Evolutionary conservation across 1,284 basidiomycete species (phyloP), one percentile per base, ranked within the genome.

Genomic region (Phylloboletellus chloephorus): DNA sequence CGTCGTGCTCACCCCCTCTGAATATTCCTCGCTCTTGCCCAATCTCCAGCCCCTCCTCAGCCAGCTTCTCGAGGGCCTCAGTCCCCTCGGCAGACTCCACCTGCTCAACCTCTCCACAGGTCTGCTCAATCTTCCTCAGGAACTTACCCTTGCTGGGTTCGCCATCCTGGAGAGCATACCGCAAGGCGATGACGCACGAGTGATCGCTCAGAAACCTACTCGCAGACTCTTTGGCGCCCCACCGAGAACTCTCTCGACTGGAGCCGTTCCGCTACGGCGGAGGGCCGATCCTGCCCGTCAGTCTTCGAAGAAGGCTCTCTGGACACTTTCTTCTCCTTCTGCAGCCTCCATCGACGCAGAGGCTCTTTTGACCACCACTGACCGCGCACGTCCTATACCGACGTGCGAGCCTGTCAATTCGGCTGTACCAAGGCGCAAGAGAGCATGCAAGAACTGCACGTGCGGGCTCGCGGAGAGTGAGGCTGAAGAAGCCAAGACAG

Each of bases 381-480:
- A 91, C 57, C 79, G 79, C 41, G 71, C 71, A 38, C 77, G 84
- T 5, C 86, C 87, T 0, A 69, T 73, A 21, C 71, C 77, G 12
- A 71, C 73, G 16, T 87, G 86, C 54, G 83, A 82, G 57, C 83
- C 85, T 12, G 63, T 72, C 8, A 68, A 62, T 24, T 51, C 68
- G 10, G 63, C 63, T 17, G 69, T 69, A 9, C 75, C 79, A n/a
- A 69, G 82, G 48, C 68, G 81, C 52, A 88, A 88, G 72, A 82
- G 83, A 61, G 94, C 94, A 24, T 97, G 93, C 76, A 96, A 96
- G 71, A 82, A 81, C 59, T 97, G 93, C 66, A 81, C 88, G 3
- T 97, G 93, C 60, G 93, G 93, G 19, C 72, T 97, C 36, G 84
- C 88, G n/a, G 94, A 97, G 68, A 61, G 94, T 16, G 89, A 96